Percentiles rank a stretch among this genome's conserved stretches.
These are phyloP conservation scores for Fusarium proliferatum DNA, from an alignment of 2,329 filamentous ascomycete genomes.

Conservation along the genomic window DNA sequence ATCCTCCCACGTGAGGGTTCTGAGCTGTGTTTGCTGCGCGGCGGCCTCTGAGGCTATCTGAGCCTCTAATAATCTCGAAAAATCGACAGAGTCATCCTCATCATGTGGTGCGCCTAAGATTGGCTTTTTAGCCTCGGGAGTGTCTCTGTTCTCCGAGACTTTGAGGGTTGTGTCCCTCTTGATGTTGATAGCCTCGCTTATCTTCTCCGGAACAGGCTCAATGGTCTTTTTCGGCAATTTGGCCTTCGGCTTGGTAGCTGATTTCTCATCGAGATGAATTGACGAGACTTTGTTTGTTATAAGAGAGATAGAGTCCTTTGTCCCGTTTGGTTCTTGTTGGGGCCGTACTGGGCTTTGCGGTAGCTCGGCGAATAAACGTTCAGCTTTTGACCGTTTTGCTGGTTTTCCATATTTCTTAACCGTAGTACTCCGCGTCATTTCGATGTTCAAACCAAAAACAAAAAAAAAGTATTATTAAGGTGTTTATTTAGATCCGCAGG, in stretches of 20 bases:
- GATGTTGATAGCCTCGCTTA: slow-evolving; percentile 7
- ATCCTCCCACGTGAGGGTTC: slow-evolving; percentile 66
- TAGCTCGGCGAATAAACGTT: slow-evolving; percentile 63
- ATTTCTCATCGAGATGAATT: slow-evolving; percentile 44
- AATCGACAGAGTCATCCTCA: slow-evolving; percentile 5
- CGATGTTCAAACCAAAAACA: slow-evolving; percentile 9
- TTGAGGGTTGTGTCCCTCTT: slow-evolving; percentile 5
- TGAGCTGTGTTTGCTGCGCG: slow-evolving; percentile 49
- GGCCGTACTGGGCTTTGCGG: slow-evolving; percentile 61
- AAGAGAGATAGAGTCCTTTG: slow-evolving; percentile 46
- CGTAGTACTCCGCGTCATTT: slow-evolving; percentile 59
- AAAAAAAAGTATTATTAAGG: not conserved
- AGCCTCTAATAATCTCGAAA: slow-evolving; percentile 3
- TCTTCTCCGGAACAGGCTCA: slow-evolving; percentile 14
- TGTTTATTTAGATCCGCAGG: not conserved
- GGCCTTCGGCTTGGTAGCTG: slow-evolving; percentile 20
- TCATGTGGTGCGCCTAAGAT: not conserved
- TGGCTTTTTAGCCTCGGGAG: slow-evolving; percentile 5
- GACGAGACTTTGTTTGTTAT: slow-evolving; percentile 51
- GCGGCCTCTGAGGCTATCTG: slow-evolving; percentile 30
- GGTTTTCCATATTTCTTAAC: slow-evolving; percentile 64
- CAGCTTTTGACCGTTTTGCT: slow-evolving; percentile 58
- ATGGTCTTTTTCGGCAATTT: slow-evolving; percentile 21
- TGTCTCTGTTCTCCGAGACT: not conserved
- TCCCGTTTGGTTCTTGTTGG: slow-evolving; percentile 16